phyloP scores from a whole-genome alignment of 108 stramenopile genomes.

The Skeletonema marinoi region DNA sequence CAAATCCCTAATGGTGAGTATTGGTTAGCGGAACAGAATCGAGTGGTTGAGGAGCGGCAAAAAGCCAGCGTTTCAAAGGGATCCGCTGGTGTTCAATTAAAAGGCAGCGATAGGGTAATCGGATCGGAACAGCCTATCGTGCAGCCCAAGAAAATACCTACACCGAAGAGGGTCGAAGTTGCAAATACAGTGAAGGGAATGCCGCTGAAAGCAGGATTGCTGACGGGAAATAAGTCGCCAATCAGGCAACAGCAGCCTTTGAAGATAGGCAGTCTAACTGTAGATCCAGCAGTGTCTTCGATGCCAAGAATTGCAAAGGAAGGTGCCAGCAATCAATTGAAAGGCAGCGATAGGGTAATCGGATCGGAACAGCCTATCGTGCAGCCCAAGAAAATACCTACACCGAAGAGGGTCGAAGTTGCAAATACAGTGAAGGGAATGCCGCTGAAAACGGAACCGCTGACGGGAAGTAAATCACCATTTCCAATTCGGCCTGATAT shows the following conservation, averaged over 20 bases:
- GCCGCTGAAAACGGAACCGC: not conserved
- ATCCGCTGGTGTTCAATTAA: not conserved
- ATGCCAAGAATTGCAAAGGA: not conserved
- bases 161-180: not conserved
- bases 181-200: not conserved
- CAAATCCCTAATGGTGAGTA: not conserved
- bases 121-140: not conserved
- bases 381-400: not conserved
- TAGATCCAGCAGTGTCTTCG: not conserved
- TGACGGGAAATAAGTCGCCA: not conserved
- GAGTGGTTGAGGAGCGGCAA: not conserved
- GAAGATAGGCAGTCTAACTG: not conserved
- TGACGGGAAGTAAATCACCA: not conserved
- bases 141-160: not conserved
- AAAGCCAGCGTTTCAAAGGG: not conserved
- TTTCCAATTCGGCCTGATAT: not conserved
- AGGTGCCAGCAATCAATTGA: not conserved
- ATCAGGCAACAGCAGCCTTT: no score
- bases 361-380: not conserved
- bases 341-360: not conserved
- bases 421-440: not conserved
- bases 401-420: not conserved
- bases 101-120: not conserved
- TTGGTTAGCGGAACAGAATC: conserved; percentile 2
- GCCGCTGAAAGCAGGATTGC: not conserved